Evolutionary conservation across 495 filamentous ascomycete genomes (phyloP).

Genomic region (Geopyxis carbonaria): DNA sequence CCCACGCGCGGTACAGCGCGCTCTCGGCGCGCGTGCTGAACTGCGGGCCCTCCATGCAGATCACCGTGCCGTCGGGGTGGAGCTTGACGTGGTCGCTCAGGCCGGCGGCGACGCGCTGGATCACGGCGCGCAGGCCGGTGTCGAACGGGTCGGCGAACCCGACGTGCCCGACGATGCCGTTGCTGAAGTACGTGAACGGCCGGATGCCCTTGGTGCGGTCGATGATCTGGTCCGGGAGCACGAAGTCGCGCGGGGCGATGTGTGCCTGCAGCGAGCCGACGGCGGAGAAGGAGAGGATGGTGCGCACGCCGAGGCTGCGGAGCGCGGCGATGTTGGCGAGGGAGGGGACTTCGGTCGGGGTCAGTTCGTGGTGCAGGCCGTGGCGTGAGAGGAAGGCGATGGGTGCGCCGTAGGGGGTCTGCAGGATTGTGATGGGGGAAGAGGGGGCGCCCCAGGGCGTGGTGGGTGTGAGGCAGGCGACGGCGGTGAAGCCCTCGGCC

Average conservation of each 20-base stretch:
- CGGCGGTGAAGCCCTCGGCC: constrained; percentile 55
- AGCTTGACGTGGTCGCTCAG: constrained; percentile 61
- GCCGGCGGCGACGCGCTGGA: constrained; percentile 40
- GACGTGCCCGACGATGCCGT: constrained; percentile 81
- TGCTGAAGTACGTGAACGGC: constrained; percentile 92
- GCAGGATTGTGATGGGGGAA: constrained; percentile 75
- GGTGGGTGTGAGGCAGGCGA: constrained; percentile 48
- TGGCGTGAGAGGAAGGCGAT: constrained; percentile 92
- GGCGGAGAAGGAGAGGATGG: constrained; percentile 83
- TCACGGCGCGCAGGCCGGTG: constrained; percentile 49
- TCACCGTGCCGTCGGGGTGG: constrained; percentile 59
- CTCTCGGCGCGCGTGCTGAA: constrained; percentile 96
- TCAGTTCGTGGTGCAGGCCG: constrained; percentile 69
- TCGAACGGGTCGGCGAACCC: constrained; percentile 95
- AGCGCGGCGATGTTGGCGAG: constrained; percentile 94
- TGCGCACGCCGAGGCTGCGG: constrained; percentile 71
- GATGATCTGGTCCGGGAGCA: constrained; percentile 89
- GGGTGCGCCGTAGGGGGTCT: constrained; percentile 57
- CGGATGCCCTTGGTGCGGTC: constrained; percentile 90
- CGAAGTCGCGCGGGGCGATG: constrained; percentile 88
- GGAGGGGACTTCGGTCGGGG: constrained; percentile 77
- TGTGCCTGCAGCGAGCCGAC: constrained; percentile 80
- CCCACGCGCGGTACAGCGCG: constrained; percentile 82
- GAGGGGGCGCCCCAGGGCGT: constrained; percentile 93
- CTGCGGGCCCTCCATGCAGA: constrained; percentile 95